These are phyloP conservation scores for Schwanniomyces pseudopolymorphus DNA, from an alignment of 805 yeast genomes.

Conservation along the genomic window DNA sequence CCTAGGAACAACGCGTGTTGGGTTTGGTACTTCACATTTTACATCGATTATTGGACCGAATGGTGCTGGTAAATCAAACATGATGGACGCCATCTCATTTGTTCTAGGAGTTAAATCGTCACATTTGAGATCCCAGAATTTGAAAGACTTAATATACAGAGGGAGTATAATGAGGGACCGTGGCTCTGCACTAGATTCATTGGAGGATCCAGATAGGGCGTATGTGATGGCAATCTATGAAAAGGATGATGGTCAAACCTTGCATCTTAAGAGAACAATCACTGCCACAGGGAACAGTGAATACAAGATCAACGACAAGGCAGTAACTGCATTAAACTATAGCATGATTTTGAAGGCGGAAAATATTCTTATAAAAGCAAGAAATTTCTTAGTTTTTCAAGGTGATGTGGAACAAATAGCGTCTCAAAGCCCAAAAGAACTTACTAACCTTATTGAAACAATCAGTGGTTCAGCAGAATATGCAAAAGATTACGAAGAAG, in stretches of 20 bases:
- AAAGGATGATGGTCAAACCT: conserved; percentile 54
- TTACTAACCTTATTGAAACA: conserved; percentile 73
- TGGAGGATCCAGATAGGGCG: conserved; percentile 52
- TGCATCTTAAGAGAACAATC: conserved; percentile 65
- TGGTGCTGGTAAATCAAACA: conserved; percentile 96
- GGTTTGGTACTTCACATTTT: conserved; percentile 80
- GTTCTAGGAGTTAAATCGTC: conserved; percentile 81
- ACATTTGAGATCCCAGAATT: conserved; percentile 70
- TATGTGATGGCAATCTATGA: conserved; percentile 79
- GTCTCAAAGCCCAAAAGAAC: conserved; percentile 74
- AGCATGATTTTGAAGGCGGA: conserved; percentile 65
- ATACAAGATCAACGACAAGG: conserved; percentile 61
- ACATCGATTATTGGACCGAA: conserved; percentile 97
- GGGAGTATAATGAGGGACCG: conserved; percentile 38
- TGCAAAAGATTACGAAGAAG: conserved; percentile 61
- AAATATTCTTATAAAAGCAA: conserved; percentile 82
- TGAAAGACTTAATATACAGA: conserved; percentile 79
- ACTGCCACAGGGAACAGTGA: conserved; percentile 60
- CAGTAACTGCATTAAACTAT: conserved; percentile 66
- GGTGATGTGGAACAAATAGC: conserved; percentile 97
- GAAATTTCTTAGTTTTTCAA: conserved; percentile 91
- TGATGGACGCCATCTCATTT: conserved; percentile 96
- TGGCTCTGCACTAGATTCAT: conserved; percentile 16
- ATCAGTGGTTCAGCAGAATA: conserved; percentile 79
- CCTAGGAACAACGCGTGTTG: conserved; percentile 69